A percentile compares a stretch with the other conserved stretches of the same genome.
phyloP scores from a whole-genome alignment of 768 basidiomycete genomes.

The Rhizopogon rudus region DNA sequence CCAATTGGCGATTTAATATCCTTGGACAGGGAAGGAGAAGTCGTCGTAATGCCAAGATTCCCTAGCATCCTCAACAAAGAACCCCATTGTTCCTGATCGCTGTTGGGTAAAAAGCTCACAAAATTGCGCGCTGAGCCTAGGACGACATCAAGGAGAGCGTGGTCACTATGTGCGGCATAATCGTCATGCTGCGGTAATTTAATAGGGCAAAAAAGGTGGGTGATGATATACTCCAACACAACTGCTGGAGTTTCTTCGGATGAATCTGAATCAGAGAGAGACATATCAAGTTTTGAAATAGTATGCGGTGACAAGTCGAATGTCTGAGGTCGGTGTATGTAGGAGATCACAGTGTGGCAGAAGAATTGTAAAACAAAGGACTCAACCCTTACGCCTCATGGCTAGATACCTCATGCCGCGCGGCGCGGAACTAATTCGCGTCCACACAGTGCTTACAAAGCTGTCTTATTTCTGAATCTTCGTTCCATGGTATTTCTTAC shows the following conservation, averaged over 20 bases:
- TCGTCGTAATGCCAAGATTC: conserved; percentile 3
- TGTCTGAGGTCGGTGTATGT: neutral
- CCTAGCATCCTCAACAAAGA: conserved; percentile 20
- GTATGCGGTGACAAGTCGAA: neutral
- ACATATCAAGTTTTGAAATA: neutral
- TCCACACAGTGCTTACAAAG: no score
- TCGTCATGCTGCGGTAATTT: conserved; percentile 21
- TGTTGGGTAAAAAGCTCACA: neutral
- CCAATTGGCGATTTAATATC: conserved; percentile 8
- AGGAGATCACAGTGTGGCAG: no score
- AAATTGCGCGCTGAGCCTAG: conserved; percentile 16
- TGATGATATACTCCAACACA: conserved; percentile 4
- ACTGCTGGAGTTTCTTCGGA: neutral
- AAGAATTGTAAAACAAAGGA: no score
- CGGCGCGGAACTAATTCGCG: no score
- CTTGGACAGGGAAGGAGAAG: neutral
- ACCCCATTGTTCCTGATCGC: conserved; percentile 17
- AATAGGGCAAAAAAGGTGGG: conserved; percentile 9
- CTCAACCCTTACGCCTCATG: no score
- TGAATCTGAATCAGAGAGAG: neutral
- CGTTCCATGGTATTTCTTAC: no score
- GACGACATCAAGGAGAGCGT: conserved; percentile 16
- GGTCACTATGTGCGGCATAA: conserved; percentile 11
- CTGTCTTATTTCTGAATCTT: no score
- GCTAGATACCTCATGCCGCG: no score